Conservation (phyloP, 225 moss, liverwort and hornwort species). For the Marchantia paleacea region DNA sequence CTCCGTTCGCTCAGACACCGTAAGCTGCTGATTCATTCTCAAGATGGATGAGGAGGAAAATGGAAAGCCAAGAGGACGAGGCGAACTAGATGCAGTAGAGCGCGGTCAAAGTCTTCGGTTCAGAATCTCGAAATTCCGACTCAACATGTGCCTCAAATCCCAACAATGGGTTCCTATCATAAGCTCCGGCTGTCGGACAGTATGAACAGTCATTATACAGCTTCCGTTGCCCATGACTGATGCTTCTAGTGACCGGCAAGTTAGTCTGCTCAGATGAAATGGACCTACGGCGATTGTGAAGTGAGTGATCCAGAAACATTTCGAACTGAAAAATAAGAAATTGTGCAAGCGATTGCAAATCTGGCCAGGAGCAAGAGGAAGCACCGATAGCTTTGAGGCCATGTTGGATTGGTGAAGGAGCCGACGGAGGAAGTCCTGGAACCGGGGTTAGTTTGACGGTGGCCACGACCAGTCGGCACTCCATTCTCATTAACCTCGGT, state of each 20-base stretch:
- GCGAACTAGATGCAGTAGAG: not conserved
- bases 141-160: not conserved
- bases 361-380: not conserved
- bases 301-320: not conserved
- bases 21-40: not conserved
- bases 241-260: not conserved
- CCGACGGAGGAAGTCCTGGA: slow-evolving; percentile 24
- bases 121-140: not conserved
- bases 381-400: slow-evolving; percentile 47
- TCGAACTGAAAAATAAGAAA: not conserved
- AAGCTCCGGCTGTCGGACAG: not conserved
- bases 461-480: slow-evolving; percentile 28
- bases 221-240: not conserved
- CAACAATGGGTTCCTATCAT: too few species aligned
- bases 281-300: not conserved
- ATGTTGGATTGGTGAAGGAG: slow-evolving; percentile 37
- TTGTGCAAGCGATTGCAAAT: not conserved
- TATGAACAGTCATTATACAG: not conserved
- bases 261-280: not conserved
- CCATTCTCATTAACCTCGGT: not conserved
- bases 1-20: not conserved
- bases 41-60: not conserved
- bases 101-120: not conserved
- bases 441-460: not conserved
- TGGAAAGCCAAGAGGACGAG: not conserved